Percentiles rank a stretch among this genome's conserved stretches.
phyloP scores from a whole-genome alignment of 2,329 filamentous ascomycete species.

The Calonectria naviculata region DNA sequence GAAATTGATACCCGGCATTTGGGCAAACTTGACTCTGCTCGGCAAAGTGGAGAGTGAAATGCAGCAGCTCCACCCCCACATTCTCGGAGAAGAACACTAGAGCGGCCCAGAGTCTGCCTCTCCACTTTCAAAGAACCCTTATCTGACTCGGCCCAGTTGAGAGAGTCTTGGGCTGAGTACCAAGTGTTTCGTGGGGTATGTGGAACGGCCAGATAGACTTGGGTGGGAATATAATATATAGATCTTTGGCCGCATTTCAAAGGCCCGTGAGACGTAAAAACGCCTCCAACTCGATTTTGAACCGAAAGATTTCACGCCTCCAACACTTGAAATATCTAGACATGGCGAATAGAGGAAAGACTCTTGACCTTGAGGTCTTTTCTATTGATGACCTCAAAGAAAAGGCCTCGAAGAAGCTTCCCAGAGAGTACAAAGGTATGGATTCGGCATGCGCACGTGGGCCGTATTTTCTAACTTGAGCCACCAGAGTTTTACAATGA shows the following conservation, averaged over 20 bases:
- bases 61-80: not conserved
- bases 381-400: constrained; percentile 11
- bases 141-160: not conserved
- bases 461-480: not conserved
- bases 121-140: not conserved
- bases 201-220: no score
- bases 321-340: not conserved
- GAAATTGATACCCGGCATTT: no score
- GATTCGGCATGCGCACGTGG: no score
- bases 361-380: not conserved
- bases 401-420: not conserved
- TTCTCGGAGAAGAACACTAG: not conserved
- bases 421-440: not conserved
- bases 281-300: not conserved
- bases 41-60: not conserved
- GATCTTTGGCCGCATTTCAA: not conserved
- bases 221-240: not conserved
- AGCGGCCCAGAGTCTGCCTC: not conserved
- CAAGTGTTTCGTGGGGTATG: not conserved
- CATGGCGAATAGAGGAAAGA: not conserved
- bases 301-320: not conserved
- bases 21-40: not conserved
- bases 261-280: no score
- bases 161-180: not conserved
- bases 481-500: constrained; percentile 4